Evolutionary conservation across 148 eudicot species (phyloP).

Genomic region (Chenopodium formosanum): DNA sequence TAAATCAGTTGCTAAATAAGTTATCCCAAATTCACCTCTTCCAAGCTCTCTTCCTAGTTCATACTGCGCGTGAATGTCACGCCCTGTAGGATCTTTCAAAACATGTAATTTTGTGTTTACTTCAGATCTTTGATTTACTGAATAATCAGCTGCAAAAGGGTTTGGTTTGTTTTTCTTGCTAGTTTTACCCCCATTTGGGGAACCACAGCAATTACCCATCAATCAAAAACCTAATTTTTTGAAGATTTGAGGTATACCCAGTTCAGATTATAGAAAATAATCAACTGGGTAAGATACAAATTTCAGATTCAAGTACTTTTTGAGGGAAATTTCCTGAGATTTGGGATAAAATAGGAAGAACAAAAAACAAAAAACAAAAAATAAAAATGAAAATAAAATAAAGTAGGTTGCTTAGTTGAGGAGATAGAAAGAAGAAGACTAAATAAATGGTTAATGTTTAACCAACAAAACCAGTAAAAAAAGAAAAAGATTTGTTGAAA

Average conservation of each 20-base stretch:
- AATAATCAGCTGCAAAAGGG: constrained; percentile 42
- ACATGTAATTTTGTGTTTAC: constrained; percentile 38
- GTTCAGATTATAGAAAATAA: background rate
- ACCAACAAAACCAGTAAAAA: constrained; percentile 2
- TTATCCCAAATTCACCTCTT: constrained; percentile 59
- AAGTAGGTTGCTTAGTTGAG: constrained; percentile 27
- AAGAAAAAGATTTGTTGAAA: too few relatives aligned
- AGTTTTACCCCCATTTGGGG: constrained; percentile 34
- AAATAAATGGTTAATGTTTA: constrained; percentile 20
- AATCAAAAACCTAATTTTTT: constrained; percentile 22
- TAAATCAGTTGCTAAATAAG: constrained; percentile 46
- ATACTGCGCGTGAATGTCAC: constrained; percentile 40
- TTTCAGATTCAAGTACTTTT: constrained; percentile 7
- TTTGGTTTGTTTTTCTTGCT: constrained; percentile 50
- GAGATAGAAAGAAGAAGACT: constrained; percentile 14
- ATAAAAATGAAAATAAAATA: background rate
- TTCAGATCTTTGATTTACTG: constrained; percentile 33
- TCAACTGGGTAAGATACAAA: constrained; percentile 3
- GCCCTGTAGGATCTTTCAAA: constrained; percentile 52
- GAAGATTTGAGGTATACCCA: constrained; percentile 15
- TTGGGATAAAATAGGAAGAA: constrained; percentile 16
- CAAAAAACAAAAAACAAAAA: background rate
- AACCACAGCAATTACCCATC: constrained; percentile 61
- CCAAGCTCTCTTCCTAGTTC: constrained; percentile 54
- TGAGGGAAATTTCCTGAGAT: constrained; percentile 21